phyloP scores from a whole-genome alignment of 75 land plant species.

The Cunninghamia lanceolata region DNA sequence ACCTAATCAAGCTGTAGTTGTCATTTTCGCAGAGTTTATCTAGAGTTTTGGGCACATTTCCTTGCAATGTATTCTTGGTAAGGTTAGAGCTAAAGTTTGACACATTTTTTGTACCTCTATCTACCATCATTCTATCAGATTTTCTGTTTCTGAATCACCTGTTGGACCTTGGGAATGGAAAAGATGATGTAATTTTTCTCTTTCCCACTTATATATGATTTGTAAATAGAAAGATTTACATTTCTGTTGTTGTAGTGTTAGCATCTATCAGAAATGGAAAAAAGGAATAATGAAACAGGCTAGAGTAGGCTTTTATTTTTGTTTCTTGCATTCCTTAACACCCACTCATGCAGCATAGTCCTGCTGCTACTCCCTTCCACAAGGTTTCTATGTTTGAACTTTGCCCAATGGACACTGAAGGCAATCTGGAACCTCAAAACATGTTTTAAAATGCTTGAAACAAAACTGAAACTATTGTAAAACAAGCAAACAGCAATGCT shows the following conservation, averaged over 20 bases:
- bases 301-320: background rate
- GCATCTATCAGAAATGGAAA: background rate
- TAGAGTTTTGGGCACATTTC: no score
- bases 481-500: background rate
- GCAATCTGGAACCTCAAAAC: background rate
- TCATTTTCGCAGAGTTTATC: no score
- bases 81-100: background rate
- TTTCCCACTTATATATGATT: background rate
- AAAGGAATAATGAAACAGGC: background rate
- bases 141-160: background rate
- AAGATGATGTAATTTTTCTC: background rate
- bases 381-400: background rate
- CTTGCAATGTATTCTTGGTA: no score
- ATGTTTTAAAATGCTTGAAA: background rate
- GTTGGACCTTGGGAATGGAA: background rate
- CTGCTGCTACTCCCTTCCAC: background rate
- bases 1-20: background rate
- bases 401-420: background rate
- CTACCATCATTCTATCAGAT: no score
- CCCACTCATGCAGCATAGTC: background rate
- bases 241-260: background rate
- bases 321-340: background rate
- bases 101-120: background rate
- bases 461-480: background rate
- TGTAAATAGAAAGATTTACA: background rate